Conservation (phyloP, 129 eudicot genomes). For the Saposhnikovia divaricata region DNA sequence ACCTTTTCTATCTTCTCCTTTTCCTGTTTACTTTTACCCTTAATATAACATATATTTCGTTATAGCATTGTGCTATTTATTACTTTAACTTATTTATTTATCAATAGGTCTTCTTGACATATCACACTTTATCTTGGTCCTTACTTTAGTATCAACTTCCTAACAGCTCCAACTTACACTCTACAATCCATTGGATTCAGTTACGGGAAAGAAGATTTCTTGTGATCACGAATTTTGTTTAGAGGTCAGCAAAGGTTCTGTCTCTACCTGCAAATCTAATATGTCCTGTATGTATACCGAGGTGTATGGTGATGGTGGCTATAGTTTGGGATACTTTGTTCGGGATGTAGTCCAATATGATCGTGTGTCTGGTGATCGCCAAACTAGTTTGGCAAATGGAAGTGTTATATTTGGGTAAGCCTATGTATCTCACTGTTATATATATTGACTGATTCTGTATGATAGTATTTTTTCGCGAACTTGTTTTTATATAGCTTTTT, state of each 20-base stretch:
- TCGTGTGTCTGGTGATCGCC: conserved; percentile 74
- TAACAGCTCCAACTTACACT: conserved; percentile 69
- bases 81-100: not conserved
- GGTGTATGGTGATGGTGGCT: conserved; percentile 72
- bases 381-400: conserved; percentile 71
- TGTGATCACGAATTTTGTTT: conserved; percentile 51
- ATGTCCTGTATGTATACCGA: conserved; percentile 53
- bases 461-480: not conserved
- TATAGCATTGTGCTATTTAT: not conserved
- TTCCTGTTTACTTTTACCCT: not conserved
- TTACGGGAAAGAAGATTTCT: conserved; percentile 42
- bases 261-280: conserved; percentile 44
- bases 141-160: conserved; percentile 5
- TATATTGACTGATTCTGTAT: not conserved
- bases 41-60: not conserved
- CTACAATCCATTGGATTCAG: conserved; percentile 61
- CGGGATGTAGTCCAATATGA: conserved; percentile 71
- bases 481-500: not conserved
- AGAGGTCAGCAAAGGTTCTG: conserved; percentile 47
- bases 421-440: not conserved
- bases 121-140: not conserved
- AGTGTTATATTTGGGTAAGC: conserved; percentile 72
- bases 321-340: conserved; percentile 65
- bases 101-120: not conserved
- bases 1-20: not conserved